A percentile compares a stretch with the other conserved stretches of the same genome.
These are phyloP conservation scores for Xylaria longipes DNA, from an alignment of 495 filamentous ascomycete genomes.

Conservation along the genomic window DNA sequence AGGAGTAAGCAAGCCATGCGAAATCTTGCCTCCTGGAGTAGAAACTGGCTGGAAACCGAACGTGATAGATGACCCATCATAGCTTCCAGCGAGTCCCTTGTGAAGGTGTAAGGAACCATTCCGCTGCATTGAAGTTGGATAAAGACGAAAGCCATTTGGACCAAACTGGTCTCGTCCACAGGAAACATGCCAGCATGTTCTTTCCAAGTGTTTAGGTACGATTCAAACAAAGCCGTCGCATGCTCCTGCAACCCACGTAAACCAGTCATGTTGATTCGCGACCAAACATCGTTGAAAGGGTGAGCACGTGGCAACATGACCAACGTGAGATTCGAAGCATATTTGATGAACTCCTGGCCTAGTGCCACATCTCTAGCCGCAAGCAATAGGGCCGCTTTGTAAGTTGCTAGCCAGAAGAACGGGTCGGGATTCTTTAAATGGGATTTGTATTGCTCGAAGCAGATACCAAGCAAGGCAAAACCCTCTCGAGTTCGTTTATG, in stretches of 20 bases:
- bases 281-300: constrained; percentile 39
- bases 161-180: constrained; percentile 29
- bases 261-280: constrained; percentile 35
- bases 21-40: constrained; percentile 37
- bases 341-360: constrained; percentile 30
- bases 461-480: constrained; percentile 17
- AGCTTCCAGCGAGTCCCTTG: constrained; percentile 28
- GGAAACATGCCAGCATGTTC: constrained; percentile 31
- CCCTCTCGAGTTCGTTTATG: constrained; percentile 26
- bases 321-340: constrained; percentile 33
- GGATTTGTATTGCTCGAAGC: constrained; percentile 22
- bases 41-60: constrained; percentile 32
- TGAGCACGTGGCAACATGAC: constrained; percentile 32
- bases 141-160: constrained; percentile 38
- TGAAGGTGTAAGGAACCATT: constrained; percentile 31
- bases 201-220: constrained; percentile 37
- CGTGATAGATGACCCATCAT: constrained; percentile 28
- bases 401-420: constrained; percentile 29
- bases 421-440: constrained; percentile 23
- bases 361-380: constrained; percentile 27
- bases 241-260: constrained; percentile 32
- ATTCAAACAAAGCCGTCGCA: constrained; percentile 36
- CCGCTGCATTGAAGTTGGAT: constrained; percentile 40
- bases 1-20: constrained; percentile 33
- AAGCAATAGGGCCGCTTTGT: constrained; percentile 34